phyloP scores from a whole-genome alignment of 441 rosid genomes.

The Aquilaria agallochum region DNA sequence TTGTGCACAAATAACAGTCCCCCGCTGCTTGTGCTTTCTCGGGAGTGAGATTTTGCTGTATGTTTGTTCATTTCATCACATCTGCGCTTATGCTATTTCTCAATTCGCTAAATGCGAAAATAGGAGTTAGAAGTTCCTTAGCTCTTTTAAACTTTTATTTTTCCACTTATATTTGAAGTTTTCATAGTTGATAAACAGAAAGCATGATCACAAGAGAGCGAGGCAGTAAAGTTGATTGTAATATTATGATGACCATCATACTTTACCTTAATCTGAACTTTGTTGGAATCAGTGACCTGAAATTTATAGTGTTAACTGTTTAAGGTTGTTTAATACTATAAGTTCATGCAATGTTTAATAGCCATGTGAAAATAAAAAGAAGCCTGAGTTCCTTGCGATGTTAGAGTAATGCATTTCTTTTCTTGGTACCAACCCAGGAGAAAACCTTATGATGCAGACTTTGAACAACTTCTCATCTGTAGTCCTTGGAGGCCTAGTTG shows the following conservation, averaged over 20 bases:
- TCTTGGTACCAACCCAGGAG: neutral
- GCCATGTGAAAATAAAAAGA: neutral
- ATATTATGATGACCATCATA: too few species aligned
- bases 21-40: too few species aligned
- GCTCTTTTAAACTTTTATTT: neutral
- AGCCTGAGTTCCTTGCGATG: neutral
- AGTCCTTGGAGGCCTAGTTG: conserved; percentile 45
- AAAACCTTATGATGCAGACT: conserved; percentile 22
- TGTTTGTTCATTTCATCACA: too few species aligned
- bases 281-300: too few species aligned
- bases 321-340: neutral
- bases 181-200: neutral
- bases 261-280: too few species aligned
- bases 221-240: neutral
- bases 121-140: too few species aligned
- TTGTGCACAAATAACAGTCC: too few species aligned
- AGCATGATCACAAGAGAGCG: neutral
- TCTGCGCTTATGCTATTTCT: too few species aligned
- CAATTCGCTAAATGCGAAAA: too few species aligned
- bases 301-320: too few species aligned
- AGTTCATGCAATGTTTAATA: neutral
- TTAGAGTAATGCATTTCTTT: too few species aligned
- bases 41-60: too few species aligned
- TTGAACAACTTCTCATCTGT: conserved; percentile 48
- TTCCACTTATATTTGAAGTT: neutral